Evolutionary conservation across 331 rosid genomes (phyloP).

Genomic region (Spiraea crenata): DNA sequence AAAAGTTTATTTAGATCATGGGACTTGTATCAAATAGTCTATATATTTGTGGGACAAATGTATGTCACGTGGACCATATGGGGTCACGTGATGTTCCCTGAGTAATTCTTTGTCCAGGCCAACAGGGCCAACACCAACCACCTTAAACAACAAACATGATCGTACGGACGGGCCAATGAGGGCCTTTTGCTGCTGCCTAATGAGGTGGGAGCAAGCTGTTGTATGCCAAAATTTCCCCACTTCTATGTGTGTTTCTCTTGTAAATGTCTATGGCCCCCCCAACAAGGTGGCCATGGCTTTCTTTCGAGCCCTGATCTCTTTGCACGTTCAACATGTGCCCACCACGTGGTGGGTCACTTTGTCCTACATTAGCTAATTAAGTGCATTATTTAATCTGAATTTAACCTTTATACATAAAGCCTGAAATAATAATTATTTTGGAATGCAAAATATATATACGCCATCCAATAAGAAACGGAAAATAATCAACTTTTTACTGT

Average conservation of each 20-base stretch:
- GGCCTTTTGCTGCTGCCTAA: conserved; percentile 37
- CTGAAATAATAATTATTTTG: no score
- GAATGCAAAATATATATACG: no score
- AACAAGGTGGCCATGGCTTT: conserved; percentile 29
- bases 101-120: conserved; percentile 49
- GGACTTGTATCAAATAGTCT: no score
- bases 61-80: conserved; percentile 11
- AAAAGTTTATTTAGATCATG: neutral
- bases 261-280: conserved; percentile 10
- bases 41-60: neutral
- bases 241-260: conserved; percentile 1
- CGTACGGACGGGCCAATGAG: conserved; percentile 39
- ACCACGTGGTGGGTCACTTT: conserved; percentile 32
- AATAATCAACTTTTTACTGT: neutral
- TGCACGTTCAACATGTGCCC: conserved; percentile 34
- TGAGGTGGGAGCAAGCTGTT: conserved; percentile 52
- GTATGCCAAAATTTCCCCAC: conserved; percentile 7
- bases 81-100: conserved; percentile 19
- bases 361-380: neutral
- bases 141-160: conserved; percentile 31
- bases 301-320: conserved; percentile 68
- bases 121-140: conserved; percentile 41
- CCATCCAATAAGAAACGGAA: neutral
- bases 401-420: neutral
- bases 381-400: no score